Evolutionary conservation across 2,329 filamentous ascomycete species (phyloP).

Genomic region (Cladosporium cucumerinum): DNA sequence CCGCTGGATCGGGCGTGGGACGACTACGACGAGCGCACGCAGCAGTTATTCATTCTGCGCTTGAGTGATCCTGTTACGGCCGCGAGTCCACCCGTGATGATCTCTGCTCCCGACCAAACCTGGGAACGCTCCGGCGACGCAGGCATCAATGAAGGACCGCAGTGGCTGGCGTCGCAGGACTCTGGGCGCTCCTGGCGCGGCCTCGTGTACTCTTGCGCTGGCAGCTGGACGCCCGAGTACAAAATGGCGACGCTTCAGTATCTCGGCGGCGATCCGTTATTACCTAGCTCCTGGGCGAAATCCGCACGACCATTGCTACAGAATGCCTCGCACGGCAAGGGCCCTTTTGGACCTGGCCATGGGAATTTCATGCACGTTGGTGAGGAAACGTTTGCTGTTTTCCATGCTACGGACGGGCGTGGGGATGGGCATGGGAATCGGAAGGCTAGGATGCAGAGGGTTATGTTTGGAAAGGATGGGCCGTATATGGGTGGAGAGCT

Average conservation of each 20-base stretch:
- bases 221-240: slow-evolving; percentile 47
- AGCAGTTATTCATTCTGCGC: slow-evolving; percentile 45
- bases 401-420: slow-evolving; percentile 46
- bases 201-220: slow-evolving; percentile 47
- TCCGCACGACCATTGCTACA: slow-evolving; percentile 39
- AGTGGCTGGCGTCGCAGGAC: slow-evolving; percentile 24
- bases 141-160: slow-evolving; percentile 45
- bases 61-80: slow-evolving; percentile 38
- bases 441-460: slow-evolving; percentile 45
- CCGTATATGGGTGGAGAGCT: slow-evolving; percentile 44
- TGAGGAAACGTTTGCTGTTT: slow-evolving; percentile 43
- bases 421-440: slow-evolving; percentile 45
- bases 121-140: slow-evolving; percentile 41
- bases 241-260: slow-evolving; percentile 47
- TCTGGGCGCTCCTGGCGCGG: slow-evolving; percentile 36
- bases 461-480: slow-evolving; percentile 35
- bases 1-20: slow-evolving; percentile 29
- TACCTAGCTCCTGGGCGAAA: slow-evolving; percentile 40
- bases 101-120: slow-evolving; percentile 39
- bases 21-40: slow-evolving; percentile 35
- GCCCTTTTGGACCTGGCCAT: slow-evolving; percentile 46
- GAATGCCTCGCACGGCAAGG: slow-evolving; percentile 34
- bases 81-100: slow-evolving; percentile 32
- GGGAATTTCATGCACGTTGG: slow-evolving; percentile 44
- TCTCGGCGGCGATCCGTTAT: slow-evolving; percentile 39